These are phyloP conservation scores for Mycena vulgaris DNA, from an alignment of 768 basidiomycete species.

Conservation along the genomic window DNA sequence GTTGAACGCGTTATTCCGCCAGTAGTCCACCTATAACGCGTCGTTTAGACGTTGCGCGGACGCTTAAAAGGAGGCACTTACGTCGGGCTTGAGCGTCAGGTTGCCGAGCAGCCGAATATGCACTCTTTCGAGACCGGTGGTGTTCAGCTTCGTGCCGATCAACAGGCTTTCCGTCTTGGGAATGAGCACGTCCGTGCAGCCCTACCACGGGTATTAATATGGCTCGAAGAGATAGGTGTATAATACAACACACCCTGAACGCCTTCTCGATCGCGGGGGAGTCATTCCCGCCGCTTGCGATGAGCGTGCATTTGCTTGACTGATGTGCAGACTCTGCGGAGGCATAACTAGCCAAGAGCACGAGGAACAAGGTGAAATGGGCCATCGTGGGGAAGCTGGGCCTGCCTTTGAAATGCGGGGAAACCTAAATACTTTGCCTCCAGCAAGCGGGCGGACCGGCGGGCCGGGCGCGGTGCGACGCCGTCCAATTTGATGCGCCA, in stretches of 20 bases:
- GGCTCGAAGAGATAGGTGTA: not conserved
- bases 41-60: not conserved
- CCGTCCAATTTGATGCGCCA: no score
- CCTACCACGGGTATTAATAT: not conserved
- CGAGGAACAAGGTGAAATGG: no score
- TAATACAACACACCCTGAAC: not conserved
- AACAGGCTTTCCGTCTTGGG: not conserved
- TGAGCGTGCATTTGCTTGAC: slow-evolving; percentile 11
- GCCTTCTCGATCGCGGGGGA: not conserved
- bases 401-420: no score
- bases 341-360: no score
- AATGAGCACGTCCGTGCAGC: slow-evolving; percentile 3
- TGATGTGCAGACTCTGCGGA: no score
- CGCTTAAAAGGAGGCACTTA: not conserved
- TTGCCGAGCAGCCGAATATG: slow-evolving; percentile 2
- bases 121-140: not conserved
- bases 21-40: not conserved
- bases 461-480: no score
- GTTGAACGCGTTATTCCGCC: slow-evolving; percentile 5
- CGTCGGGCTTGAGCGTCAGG: slow-evolving; percentile 3
- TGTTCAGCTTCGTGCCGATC: slow-evolving; percentile 3
- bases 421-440: no score
- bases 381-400: no score
- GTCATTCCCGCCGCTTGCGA: not conserved
- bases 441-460: no score